Conservation (phyloP, 169 alveolate species). For the Babesia divergens region DNA sequence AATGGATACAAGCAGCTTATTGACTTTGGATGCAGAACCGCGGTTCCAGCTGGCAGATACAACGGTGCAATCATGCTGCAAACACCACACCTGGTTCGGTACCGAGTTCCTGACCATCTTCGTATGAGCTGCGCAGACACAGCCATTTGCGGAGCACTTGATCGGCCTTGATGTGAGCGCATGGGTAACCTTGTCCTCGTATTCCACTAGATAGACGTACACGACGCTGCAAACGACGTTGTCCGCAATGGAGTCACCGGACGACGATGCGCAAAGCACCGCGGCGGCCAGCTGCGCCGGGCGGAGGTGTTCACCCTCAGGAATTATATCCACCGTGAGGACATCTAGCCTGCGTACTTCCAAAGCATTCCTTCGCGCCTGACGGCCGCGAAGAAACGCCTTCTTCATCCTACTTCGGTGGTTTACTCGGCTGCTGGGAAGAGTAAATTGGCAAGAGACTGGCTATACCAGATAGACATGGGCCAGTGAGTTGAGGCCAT, state of each 20-base stretch:
- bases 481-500: too few species aligned
- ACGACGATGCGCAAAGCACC: not conserved
- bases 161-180: not conserved
- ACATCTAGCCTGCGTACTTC: not conserved
- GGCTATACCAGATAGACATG: too few species aligned
- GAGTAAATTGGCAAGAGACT: too few species aligned
- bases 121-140: not conserved
- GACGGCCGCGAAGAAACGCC: too few species aligned
- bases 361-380: too few species aligned
- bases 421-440: too few species aligned
- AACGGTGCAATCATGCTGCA: slow-evolving; percentile 34
- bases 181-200: slow-evolving; percentile 15
- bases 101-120: not conserved
- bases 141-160: not conserved
- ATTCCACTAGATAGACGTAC: slow-evolving; percentile 22
- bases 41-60: slow-evolving; percentile 46
- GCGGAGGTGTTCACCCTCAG: not conserved
- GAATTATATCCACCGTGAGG: not conserved
- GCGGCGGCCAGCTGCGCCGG: not conserved
- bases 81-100: slow-evolving; percentile 25
- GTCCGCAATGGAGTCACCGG: not conserved
- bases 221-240: not conserved
- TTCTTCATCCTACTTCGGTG: too few species aligned
- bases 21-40: not conserved
- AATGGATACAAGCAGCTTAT: slow-evolving; percentile 46